Conservation (phyloP, 495 filamentous ascomycete species). For the Penicillium robsamsonii region DNA sequence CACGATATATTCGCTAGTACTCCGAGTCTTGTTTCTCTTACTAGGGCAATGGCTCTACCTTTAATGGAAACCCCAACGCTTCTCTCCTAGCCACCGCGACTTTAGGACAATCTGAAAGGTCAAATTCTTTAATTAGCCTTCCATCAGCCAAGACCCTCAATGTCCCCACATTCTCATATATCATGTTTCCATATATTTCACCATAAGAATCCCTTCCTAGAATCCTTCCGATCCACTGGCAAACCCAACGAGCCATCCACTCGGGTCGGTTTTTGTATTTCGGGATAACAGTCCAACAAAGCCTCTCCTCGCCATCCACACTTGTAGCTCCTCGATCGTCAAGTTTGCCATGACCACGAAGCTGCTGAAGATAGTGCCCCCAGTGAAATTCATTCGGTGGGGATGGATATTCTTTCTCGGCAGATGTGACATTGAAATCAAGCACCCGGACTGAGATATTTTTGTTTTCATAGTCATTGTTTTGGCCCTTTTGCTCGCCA, state of each 20-base stretch:
- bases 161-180: neutral
- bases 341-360: neutral
- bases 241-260: neutral
- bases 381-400: neutral
- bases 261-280: neutral
- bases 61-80: conserved; percentile 13
- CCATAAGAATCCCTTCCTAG: neutral
- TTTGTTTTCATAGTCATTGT: neutral
- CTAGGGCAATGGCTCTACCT: no score
- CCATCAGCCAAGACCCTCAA: neutral
- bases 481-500: neutral
- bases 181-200: neutral
- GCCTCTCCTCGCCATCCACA: neutral
- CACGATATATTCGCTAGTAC: no score
- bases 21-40: no score
- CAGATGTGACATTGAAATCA: neutral
- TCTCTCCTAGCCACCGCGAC: neutral
- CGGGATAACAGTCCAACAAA: neutral
- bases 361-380: no score
- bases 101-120: neutral
- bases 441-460: neutral
- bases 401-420: no score
- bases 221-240: neutral
- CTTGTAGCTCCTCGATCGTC: neutral
- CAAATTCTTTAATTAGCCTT: neutral